These are phyloP conservation scores for Beta lomatogona DNA, from an alignment of 179 eudicot species.

Conservation along the genomic window DNA sequence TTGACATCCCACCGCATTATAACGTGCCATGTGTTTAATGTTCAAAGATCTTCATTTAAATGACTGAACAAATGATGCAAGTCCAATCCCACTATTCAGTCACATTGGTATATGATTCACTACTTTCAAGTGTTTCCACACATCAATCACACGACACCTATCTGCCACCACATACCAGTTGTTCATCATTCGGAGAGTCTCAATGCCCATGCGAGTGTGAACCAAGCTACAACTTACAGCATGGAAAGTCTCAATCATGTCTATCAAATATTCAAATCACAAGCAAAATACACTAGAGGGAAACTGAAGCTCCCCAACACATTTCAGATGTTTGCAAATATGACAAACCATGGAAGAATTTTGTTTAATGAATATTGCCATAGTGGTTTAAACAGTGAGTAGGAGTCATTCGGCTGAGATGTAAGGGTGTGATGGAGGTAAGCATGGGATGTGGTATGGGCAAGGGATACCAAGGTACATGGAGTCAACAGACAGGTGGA, in stretches of 20 bases:
- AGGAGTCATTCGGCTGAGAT: background rate
- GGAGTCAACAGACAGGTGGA: no score
- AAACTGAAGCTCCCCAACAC: background rate
- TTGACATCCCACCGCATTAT: background rate
- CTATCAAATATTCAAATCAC: no score
- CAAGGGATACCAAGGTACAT: no score
- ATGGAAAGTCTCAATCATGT: background rate
- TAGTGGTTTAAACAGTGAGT: background rate
- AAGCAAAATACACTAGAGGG: background rate
- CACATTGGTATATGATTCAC: background rate
- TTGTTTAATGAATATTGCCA: background rate
- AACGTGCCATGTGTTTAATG: background rate
- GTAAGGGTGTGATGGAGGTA: background rate
- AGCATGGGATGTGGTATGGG: background rate
- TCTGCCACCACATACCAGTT: background rate
- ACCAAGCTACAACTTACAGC: background rate
- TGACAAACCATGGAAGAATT: background rate
- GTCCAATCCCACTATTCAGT: background rate
- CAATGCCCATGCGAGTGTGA: background rate
- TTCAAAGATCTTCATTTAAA: background rate
- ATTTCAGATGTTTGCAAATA: background rate
- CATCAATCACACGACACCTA: background rate
- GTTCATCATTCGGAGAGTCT: background rate
- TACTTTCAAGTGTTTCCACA: background rate
- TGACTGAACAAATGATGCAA: background rate